Percentiles rank a stretch among this genome's conserved stretches.
Evolutionary conservation across 805 yeast genomes (phyloP).

Genomic region (Debaryomyces tyrocola): DNA sequence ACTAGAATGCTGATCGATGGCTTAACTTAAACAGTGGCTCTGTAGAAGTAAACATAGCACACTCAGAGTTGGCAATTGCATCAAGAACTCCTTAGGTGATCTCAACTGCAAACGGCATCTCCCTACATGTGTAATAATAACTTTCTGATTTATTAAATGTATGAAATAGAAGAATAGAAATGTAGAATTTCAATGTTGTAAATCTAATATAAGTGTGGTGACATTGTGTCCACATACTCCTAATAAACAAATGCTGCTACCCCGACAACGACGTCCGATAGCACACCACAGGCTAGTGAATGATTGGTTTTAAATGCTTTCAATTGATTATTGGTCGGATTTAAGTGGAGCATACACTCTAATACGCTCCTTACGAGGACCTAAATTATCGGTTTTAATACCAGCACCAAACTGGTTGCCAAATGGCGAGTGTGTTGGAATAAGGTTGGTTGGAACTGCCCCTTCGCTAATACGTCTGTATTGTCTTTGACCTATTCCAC

Average conservation of each 20-base stretch:
- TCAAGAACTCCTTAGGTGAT: no score
- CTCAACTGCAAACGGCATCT: no score
- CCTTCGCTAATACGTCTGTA: constrained; percentile 34
- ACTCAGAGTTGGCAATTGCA: no score
- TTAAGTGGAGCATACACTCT: constrained; percentile 39
- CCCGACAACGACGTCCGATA: no score
- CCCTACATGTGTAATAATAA: no score
- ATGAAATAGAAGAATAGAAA: neutral
- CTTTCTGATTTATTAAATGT: neutral
- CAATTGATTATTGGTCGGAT: neutral
- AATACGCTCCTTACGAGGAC: constrained; percentile 46
- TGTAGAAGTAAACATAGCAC: no score
- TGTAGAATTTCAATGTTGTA: neutral
- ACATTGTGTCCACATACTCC: no score
- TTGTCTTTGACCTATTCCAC: constrained; percentile 46
- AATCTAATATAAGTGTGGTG: no score
- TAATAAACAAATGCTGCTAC: no score
- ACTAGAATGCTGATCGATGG: no score
- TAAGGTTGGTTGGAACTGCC: constrained; percentile 31
- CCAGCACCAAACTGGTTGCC: constrained; percentile 46
- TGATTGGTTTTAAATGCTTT: neutral
- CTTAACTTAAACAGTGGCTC: no score
- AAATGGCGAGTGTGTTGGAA: constrained; percentile 41
- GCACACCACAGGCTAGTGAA: neutral
- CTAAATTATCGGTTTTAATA: constrained; percentile 41